Conservation (phyloP, 2,329 filamentous ascomycete species). For the Aureobasidium sp. region DNA sequence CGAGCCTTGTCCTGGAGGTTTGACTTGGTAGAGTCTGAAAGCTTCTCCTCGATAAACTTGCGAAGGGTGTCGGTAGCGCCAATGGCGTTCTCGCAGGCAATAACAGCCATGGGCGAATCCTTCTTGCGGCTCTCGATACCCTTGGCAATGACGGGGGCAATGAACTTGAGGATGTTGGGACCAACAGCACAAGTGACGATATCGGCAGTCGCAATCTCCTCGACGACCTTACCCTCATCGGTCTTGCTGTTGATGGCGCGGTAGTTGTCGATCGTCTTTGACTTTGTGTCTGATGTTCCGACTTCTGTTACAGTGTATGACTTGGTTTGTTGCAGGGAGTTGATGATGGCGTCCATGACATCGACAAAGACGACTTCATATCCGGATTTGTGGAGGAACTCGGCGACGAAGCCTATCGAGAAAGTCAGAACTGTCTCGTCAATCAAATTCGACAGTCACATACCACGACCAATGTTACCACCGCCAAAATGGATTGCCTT, state of each 20-base stretch:
- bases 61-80: slow-evolving; percentile 85
- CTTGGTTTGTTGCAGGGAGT: slow-evolving; percentile 63
- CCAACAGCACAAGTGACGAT: slow-evolving; percentile 95
- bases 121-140: slow-evolving; percentile 69
- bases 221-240: slow-evolving; percentile 68
- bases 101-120: slow-evolving; percentile 69
- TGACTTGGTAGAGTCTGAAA: slow-evolving; percentile 56
- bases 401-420: slow-evolving; percentile 63
- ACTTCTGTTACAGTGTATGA: slow-evolving; percentile 93
- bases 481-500: slow-evolving; percentile 43
- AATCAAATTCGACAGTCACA: neutral
- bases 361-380: slow-evolving; percentile 97
- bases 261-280: slow-evolving; percentile 87
- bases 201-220: slow-evolving; percentile 81
- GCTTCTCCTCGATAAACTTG: slow-evolving; percentile 64
- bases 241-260: slow-evolving; percentile 92
- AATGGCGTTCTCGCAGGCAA: slow-evolving; percentile 97
- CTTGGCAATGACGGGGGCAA: slow-evolving; percentile 91
- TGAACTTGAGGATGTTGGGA: slow-evolving; percentile 91
- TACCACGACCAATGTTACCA: slow-evolving; percentile 45
- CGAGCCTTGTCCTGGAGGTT: slow-evolving; percentile 66
- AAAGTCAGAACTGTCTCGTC: neutral
- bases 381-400: slow-evolving; percentile 88
- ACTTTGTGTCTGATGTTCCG: slow-evolving; percentile 69
- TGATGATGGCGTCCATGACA: slow-evolving; percentile 76